Conservation (phyloP, 108 stramenopile genomes). For the Poteriospumella lacustris region DNA sequence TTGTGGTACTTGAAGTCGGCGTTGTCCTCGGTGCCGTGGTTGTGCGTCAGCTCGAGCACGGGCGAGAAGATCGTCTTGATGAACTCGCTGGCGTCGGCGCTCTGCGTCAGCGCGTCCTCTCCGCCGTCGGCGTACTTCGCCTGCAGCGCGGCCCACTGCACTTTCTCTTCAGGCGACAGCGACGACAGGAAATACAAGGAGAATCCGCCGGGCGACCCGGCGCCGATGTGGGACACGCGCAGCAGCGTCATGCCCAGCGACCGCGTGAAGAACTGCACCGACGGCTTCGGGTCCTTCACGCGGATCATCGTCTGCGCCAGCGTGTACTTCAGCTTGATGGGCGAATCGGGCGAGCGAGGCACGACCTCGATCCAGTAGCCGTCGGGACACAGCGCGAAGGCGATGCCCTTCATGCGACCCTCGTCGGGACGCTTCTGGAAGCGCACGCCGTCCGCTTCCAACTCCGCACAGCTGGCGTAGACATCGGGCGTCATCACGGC, state of each 20-base stretch:
- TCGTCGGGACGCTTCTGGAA: constrained; percentile 96
- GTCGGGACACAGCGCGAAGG: constrained; percentile 40
- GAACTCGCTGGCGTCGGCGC: not conserved
- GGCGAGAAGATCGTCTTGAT: not conserved
- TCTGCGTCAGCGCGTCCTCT: not conserved
- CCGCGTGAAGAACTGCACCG: not conserved
- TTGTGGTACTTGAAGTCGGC: constrained; percentile 49
- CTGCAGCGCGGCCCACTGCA: not conserved
- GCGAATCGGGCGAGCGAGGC: constrained; percentile 23
- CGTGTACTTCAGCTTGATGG: constrained; percentile 50
- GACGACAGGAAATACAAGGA: constrained; percentile 84
- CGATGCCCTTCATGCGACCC: constrained; percentile 54
- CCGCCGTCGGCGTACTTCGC: not conserved
- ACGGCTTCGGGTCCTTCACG: constrained; percentile 78
- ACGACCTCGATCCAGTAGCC: constrained; percentile 53
- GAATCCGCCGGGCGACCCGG: constrained; percentile 60
- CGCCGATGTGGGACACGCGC: not conserved
- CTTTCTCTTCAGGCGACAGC: constrained; percentile 32
- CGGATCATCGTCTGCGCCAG: constrained; percentile 93
- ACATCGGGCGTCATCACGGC: constrained; percentile 93
- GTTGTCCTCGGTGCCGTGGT: constrained; percentile 84
- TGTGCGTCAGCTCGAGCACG: constrained; percentile 84
- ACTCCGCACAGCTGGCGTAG: constrained; percentile 69
- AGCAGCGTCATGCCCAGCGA: not conserved
- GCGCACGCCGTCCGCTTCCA: constrained; percentile 68